Evolutionary conservation across 2,329 filamentous ascomycete species (phyloP), one percentile per base, ranked within the genome.

Genomic region (Aspergillus spinulosporus): DNA sequence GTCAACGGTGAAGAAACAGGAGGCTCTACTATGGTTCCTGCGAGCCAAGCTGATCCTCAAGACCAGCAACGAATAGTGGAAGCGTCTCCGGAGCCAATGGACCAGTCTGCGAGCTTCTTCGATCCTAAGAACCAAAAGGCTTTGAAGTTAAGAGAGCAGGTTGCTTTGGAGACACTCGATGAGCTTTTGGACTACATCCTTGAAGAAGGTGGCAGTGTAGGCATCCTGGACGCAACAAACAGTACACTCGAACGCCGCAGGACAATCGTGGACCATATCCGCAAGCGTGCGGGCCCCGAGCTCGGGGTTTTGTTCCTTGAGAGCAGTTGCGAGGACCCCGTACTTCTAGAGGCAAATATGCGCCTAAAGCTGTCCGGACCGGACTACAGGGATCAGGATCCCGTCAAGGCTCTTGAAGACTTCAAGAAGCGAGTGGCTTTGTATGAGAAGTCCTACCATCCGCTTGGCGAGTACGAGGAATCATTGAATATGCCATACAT

Each of bases 181-280:
- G 94, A 99, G 69, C 80, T 97, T 6, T 76, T 99, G 46, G 88
- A 96, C 65, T 99, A 96, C 72, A 86, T 99, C 8, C 79, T 97
- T 32, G 80, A 87, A 26, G 82, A 87, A 52, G 90, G 88, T 29
- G 94, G 94, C 46, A 90, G 92, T 31, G 90, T 97, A 7, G 94
- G 94, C 37, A 97, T 99, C 61, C 84, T 99, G 9, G 94, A 99
- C 74, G 94, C 94, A 5, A 99, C 94, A 5, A 99, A 99, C 77
- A 97, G 92, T 77, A 99, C 94, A 0, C 82, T 96, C 49, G 84
- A 90, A 61, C 88, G 94, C 37, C 85, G 94, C 49, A 87, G 93
- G 73, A 82, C 89, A 28, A 84, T 99, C 54, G 91, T 96, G 66
- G 84, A 93, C 59, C 88, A 86, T 63, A 90, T 97, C 67, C 89